phyloP scores from a whole-genome alignment of 2,329 filamentous ascomycete genomes.

The Penicillium decumbens region DNA sequence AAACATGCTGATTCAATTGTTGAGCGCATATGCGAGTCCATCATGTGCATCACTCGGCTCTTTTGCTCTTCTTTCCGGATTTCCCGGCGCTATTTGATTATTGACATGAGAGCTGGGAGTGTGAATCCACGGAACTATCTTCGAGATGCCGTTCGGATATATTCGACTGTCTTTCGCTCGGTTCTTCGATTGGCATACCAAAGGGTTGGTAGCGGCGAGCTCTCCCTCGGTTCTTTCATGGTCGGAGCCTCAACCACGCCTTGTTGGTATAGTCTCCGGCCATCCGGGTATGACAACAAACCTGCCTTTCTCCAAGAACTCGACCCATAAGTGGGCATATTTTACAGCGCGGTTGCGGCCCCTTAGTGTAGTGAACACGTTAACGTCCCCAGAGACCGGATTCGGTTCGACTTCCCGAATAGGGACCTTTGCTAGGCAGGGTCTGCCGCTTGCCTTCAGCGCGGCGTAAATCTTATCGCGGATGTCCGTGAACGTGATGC shows the following conservation, averaged over 20 bases:
- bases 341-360: not conserved
- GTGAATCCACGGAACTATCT: not conserved
- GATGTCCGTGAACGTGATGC: not conserved
- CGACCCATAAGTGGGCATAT: not conserved
- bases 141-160: not conserved
- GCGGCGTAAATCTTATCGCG: not conserved
- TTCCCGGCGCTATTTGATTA: not conserved
- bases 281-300: no score
- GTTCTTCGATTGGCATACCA: not conserved
- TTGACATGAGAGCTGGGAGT: not conserved
- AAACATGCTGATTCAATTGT: not conserved
- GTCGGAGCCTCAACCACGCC: no score
- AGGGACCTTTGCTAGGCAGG: not conserved
- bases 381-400: not conserved
- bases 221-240: no score
- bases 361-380: not conserved
- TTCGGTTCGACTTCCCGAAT: not conserved
- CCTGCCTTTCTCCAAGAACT: no score
- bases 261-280: no score
- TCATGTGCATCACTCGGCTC: not conserved
- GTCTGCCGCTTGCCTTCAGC: not conserved
- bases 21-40: not conserved
- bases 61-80: not conserved
- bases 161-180: not conserved
- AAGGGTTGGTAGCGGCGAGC: no score